Percentiles rank a stretch among this genome's conserved stretches.
These are phyloP conservation scores for Trypethelium eluteriae DNA, from an alignment of 495 filamentous ascomycete genomes.

Conservation along the genomic window DNA sequence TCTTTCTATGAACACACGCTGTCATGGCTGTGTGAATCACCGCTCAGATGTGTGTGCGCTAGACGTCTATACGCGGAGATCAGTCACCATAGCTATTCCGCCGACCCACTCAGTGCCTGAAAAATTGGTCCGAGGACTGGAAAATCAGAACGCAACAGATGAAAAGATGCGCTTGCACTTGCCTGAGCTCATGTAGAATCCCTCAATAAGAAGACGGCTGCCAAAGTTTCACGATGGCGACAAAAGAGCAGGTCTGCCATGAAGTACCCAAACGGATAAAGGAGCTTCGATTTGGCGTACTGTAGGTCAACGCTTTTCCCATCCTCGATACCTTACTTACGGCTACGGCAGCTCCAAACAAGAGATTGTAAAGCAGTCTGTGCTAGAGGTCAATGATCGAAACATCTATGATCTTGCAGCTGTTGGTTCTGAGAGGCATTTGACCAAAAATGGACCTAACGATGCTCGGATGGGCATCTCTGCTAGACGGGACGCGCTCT, in stretches of 20 bases:
- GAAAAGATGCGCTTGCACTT: no score
- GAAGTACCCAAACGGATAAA: conserved; percentile 82
- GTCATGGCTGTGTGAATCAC: neutral
- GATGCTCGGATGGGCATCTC: conserved; percentile 87
- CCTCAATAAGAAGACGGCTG: no score
- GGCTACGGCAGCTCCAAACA: conserved; percentile 59
- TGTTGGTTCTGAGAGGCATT: conserved; percentile 43
- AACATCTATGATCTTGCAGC: conserved; percentile 81
- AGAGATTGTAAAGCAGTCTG: conserved; percentile 88
- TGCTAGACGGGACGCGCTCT: conserved; percentile 55
- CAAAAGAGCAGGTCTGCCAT: conserved; percentile 86
- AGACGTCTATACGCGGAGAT: no score
- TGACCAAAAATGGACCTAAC: conserved; percentile 73
- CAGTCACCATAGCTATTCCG: no score
- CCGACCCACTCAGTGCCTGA: no score
- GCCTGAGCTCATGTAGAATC: no score
- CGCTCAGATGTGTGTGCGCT: neutral
- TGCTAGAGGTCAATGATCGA: conserved; percentile 84
- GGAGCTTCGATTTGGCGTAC: conserved; percentile 85
- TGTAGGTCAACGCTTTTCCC: conserved; percentile 44
- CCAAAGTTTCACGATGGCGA: no score
- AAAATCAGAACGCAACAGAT: no score
- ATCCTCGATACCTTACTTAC: conserved; percentile 16
- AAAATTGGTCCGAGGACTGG: no score
- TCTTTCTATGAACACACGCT: no score